Percentiles rank a stretch among this genome's conserved stretches.
Conservation (phyloP, 441 rosid species). For the Syzygium malaccense region DNA sequence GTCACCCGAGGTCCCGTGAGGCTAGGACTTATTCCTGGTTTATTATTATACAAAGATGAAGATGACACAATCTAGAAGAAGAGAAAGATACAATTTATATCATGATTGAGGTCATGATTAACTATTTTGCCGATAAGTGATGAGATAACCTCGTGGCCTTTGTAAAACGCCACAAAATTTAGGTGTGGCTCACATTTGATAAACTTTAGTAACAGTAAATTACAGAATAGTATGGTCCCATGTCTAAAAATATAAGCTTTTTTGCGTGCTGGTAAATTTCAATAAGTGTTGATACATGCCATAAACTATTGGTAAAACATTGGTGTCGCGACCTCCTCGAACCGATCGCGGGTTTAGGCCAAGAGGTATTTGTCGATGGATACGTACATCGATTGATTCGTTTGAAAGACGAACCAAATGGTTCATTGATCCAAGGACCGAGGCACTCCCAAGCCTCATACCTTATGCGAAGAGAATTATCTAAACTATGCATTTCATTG, state of each 20-base stretch:
- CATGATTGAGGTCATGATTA: neutral
- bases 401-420: too few species aligned
- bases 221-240: neutral
- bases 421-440: too few species aligned
- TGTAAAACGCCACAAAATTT: neutral
- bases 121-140: neutral
- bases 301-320: neutral
- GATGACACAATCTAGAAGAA: neutral
- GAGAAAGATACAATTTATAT: neutral
- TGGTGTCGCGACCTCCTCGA: too few species aligned
- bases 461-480: too few species aligned
- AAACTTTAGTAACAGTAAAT: neutral
- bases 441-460: too few species aligned
- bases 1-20: neutral
- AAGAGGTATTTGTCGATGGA: too few species aligned
- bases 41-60: neutral
- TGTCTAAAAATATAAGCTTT: neutral
- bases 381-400: too few species aligned
- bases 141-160: neutral
- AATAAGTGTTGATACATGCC: neutral
- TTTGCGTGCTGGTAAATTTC: too few species aligned
- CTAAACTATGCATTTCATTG: too few species aligned
- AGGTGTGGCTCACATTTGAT: neutral
- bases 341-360: too few species aligned
- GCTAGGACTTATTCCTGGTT: neutral